These are phyloP conservation scores for Theobroma grandiflorum DNA, from an alignment of 441 rosid species.

Conservation along the genomic window DNA sequence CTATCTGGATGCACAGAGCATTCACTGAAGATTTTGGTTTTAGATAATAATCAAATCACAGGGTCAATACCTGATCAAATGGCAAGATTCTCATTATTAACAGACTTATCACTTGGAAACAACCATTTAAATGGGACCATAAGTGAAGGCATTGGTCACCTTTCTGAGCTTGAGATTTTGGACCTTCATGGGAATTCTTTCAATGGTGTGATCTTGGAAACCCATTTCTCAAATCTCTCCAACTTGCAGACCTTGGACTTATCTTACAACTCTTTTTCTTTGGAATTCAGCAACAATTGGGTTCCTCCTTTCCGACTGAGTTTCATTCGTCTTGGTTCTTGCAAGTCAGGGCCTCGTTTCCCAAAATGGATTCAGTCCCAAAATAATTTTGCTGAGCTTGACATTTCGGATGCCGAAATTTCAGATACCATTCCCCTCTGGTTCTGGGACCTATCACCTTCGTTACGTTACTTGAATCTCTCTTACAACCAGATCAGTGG, in stretches of 20 bases:
- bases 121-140: slow-evolving; percentile 19
- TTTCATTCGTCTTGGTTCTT: background rate
- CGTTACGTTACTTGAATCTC: slow-evolving; percentile 14
- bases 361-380: slow-evolving; percentile 37
- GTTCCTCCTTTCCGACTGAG: slow-evolving; percentile 31
- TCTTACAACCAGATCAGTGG: slow-evolving; percentile 24
- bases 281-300: slow-evolving; percentile 20
- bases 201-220: slow-evolving; percentile 20
- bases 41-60: slow-evolving; percentile 12
- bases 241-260: slow-evolving; percentile 17
- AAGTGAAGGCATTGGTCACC: slow-evolving; percentile 4
- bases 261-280: slow-evolving; percentile 15
- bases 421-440: background rate
- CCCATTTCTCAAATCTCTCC: slow-evolving; percentile 28
- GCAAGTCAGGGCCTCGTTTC: slow-evolving; percentile 29
- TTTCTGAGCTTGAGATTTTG: slow-evolving; percentile 6
- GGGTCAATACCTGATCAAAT: slow-evolving; percentile 19
- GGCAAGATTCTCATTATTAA: background rate
- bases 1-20: background rate
- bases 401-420: slow-evolving; percentile 22
- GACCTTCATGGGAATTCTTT: slow-evolving; percentile 19
- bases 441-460: slow-evolving; percentile 26
- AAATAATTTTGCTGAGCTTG: background rate
- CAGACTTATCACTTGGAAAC: background rate
- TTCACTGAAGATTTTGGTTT: background rate